Base-by-base conservation (phyloP, 345 rosid genomes). In the Xanthoceras sorbifolium region DNA sequence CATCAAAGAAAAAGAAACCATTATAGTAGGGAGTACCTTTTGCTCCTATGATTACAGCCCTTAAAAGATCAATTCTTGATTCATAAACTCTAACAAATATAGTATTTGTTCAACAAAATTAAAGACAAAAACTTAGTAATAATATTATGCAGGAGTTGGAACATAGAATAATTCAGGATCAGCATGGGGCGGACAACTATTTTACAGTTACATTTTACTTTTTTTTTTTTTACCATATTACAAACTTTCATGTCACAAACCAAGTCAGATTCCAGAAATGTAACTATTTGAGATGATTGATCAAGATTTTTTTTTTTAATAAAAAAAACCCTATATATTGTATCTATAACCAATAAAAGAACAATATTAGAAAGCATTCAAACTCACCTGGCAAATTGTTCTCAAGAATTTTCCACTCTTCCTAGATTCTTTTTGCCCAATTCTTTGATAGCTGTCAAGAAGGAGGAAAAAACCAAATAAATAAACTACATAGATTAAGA, bases 1-100 rank as follows among this genome's bases (percentile, higher is more conserved):
- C 79, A 78, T 95, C 99, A 78, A 93, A 92, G 86, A 93, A 95
- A 83, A 89, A 95, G 60, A 95, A 92, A 81, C 99, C 98, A 61
- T 95, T 96, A 60, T 92, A 97, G 82, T 95, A 95, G 26, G 99
- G 99, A 77, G 99, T 95, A 69, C 93, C 97, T 69, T 90, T 92
- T 14, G 98, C 96, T 84, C 99, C 99, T 22, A 92, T 77, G 68
- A 95, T 93, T 62, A 90, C 97, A 82, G 98, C 98, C 83, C 98
- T 90, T 86, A 93, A 78, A 70, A 93, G 89, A 82, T 95, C 99
- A 97, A 95, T 92, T 82, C 99, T 87, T 78, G 96, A 80, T 81
- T 95, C 98, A 81, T 87, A 95, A 64, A 83, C 97, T 84, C 99
- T 93, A 52, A 90, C 98, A 85, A 88, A 90, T 69, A 93, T 95